Base-by-base conservation (phyloP, 1,284 basidiomycete genomes). In the Malassezia equina region DNA sequence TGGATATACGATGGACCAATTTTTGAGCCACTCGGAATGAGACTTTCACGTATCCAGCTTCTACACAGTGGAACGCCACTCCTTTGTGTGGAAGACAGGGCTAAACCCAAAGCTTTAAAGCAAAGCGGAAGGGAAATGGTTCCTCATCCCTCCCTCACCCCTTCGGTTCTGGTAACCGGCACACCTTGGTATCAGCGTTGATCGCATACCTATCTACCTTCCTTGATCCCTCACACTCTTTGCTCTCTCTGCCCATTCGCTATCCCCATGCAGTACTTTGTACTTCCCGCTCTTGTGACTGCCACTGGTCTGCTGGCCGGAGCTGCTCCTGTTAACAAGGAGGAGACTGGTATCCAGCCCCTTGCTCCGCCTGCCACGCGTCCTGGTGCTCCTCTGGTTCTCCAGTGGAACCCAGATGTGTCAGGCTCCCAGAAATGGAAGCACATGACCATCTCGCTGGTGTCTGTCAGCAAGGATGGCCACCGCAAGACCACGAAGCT, bases 101-200 rank as follows among this genome's bases (percentile, higher is more conserved):
- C 19, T 5, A 7, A 1, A 19, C 19, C 2, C 17, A 39, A 39
- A 9, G 36, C n/a, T 39, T 39, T 39, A 15, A 39, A 39, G 36
- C 36, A 39, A 39, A 21, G 36, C 36, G 11, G 19, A 19, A 39
- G 12, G 19, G 4, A 39, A 19, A 11, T 4, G 15, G 19, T 23
- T 31, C 27, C 19, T 7, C 43, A 25, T 46, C 15, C 44, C 25
- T 15, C 29, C 31, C 34, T 19, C 36, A 24, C 51, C 28, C 33
- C 13, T 8, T 36, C 50, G 55, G 55, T 57, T 57, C 55, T 57
- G 55, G 55, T 29, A 57, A 48, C 55, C 55, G 55, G 15, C 31
- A 25, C 39, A 39, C 31, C 33, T 40, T 24, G 50, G 54, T 45
- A 40, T 24, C 24, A 46, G 54, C 55, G 55, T 57, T 57, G 55